Percentiles rank a stretch among this genome's conserved stretches.
These are phyloP conservation scores for Cyclospora cayetanensis DNA, from an alignment of 169 alveolate species.

Conservation along the genomic window DNA sequence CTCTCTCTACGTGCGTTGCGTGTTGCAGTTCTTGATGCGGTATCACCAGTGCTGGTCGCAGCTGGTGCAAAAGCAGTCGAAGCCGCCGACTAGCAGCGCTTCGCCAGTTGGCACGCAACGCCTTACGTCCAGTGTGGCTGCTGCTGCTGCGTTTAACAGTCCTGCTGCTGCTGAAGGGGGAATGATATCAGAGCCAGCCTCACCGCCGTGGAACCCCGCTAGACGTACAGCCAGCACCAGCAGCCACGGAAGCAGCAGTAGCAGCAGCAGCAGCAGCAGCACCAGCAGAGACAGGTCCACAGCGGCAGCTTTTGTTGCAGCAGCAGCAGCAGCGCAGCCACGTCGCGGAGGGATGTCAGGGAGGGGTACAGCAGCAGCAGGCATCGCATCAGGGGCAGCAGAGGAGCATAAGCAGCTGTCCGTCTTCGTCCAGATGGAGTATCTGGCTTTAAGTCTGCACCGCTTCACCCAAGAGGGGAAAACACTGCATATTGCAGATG, in stretches of 20 bases:
- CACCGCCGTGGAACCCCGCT: background rate
- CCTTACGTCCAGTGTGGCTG: no score
- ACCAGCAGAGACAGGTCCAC: background rate
- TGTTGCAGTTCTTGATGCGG: conserved; percentile 28
- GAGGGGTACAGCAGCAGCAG: no score
- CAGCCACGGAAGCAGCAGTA: background rate
- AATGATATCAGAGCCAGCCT: background rate
- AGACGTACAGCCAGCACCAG: background rate
- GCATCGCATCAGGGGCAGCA: no score
- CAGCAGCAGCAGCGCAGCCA: background rate
- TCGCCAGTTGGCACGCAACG: background rate
- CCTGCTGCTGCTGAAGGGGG: background rate
- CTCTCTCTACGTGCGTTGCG: background rate
- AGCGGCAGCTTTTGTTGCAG: background rate
- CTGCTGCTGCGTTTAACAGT: background rate
- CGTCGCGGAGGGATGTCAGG: no score
- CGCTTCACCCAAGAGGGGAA: background rate
- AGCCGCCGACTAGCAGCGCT: background rate
- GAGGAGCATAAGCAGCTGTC: background rate
- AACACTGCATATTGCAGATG: conserved; percentile 31
- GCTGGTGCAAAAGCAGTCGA: background rate
- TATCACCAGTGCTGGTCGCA: conserved; percentile 60
- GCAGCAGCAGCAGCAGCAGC: background rate
- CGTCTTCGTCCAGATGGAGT: conserved; percentile 19
- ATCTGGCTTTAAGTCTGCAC: background rate